Evolutionary conservation across 805 yeast genomes (phyloP).

Genomic region (Ogataea nakhonphanomensis): DNA sequence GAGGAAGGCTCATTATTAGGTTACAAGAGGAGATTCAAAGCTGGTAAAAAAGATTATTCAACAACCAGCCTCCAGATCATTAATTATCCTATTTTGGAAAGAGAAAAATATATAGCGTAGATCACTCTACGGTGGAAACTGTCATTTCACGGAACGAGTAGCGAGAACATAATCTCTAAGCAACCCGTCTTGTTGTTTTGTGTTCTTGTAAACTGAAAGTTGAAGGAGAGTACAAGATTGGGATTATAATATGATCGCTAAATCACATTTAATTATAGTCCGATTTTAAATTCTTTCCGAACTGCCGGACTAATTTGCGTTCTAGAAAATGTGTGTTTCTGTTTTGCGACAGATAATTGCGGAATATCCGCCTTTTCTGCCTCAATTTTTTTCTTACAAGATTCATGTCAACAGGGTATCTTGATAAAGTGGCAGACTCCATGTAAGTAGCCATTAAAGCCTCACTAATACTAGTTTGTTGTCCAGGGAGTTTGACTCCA

Average conservation of each 20-base stretch:
- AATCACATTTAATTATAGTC: no score
- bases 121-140: no score
- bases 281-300: no score
- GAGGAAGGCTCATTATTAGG: slow-evolving; percentile 9
- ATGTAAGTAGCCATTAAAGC: slow-evolving; percentile 14
- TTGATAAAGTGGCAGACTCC: slow-evolving; percentile 20
- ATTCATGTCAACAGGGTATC: slow-evolving; percentile 2
- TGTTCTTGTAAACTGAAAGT: no score
- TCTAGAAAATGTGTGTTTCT: neutral
- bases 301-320: no score
- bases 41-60: slow-evolving; percentile 1
- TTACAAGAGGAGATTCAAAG: neutral
- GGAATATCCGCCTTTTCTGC: slow-evolving; percentile 20
- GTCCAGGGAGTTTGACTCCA: slow-evolving; percentile 22
- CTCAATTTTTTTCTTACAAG: neutral
- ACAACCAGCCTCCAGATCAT: slow-evolving; percentile 14
- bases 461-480: slow-evolving; percentile 13
- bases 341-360: slow-evolving; percentile 5
- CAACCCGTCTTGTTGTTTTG: no score
- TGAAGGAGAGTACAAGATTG: no score
- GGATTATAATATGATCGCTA: no score
- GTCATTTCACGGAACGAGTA: no score
- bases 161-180: no score
- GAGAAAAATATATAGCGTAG: slow-evolving; percentile 4
- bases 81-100: slow-evolving; percentile 10